Conservation (phyloP, 2,329 filamentous ascomycete species). For the Stachybotrys elegans region DNA sequence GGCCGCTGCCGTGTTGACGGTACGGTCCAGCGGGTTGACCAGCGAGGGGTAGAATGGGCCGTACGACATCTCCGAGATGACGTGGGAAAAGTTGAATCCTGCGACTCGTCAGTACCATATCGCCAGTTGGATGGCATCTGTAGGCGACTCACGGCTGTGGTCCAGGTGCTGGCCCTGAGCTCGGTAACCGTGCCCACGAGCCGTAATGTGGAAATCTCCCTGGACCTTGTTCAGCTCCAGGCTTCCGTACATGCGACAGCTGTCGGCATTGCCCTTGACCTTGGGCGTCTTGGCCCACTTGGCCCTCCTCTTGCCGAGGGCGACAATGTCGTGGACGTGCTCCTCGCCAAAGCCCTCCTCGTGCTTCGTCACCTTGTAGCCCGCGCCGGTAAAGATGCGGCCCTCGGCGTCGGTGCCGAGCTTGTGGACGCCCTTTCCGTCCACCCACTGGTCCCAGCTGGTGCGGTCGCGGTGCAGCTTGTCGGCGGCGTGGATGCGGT, state of each 20-base stretch:
- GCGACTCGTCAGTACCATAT: slow-evolving; percentile 16
- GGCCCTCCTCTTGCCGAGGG: slow-evolving; percentile 56
- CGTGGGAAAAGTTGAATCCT: slow-evolving; percentile 98
- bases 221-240: slow-evolving; percentile 94
- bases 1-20: slow-evolving; percentile 65
- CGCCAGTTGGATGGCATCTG: neutral
- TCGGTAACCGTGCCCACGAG: slow-evolving; percentile 89
- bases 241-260: slow-evolving; percentile 85
- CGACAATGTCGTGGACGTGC: slow-evolving; percentile 88
- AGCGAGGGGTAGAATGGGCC: slow-evolving; percentile 94
- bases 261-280: slow-evolving; percentile 57
- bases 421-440: slow-evolving; percentile 60
- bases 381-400: slow-evolving; percentile 50
- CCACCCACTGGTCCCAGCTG: slow-evolving; percentile 76
- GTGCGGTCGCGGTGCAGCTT: slow-evolving; percentile 73
- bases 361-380: slow-evolving; percentile 39
- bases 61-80: slow-evolving; percentile 93
- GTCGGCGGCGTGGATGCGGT: slow-evolving; percentile 79
- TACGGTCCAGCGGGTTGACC: slow-evolving; percentile 89
- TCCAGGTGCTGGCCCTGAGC: slow-evolving; percentile 75
- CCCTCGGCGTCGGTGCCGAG: slow-evolving; percentile 53
- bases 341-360: slow-evolving; percentile 71
- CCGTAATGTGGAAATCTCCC: slow-evolving; percentile 97
- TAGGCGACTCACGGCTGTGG: slow-evolving; percentile 58
- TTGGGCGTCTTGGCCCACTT: slow-evolving; percentile 73